phyloP scores from a whole-genome alignment of 1,139 yeast species.

The Pichia kudriavzevii region DNA sequence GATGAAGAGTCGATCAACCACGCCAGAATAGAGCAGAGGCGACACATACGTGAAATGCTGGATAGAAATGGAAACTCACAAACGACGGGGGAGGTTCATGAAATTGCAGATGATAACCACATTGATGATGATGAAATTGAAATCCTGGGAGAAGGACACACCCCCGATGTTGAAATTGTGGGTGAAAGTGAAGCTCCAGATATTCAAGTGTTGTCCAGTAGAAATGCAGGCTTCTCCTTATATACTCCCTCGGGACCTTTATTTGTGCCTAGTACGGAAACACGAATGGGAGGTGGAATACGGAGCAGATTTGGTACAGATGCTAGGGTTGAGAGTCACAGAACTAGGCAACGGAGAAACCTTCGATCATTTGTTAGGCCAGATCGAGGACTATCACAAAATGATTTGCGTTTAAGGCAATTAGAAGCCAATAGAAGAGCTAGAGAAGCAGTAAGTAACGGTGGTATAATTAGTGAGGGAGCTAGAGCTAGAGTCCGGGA shows the following conservation, averaged over 20 bases:
- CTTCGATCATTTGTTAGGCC: too few species aligned
- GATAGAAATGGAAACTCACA: too few species aligned
- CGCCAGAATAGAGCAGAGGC: constrained; percentile 5
- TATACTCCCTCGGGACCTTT: constrained; percentile 12
- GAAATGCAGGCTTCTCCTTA: constrained; percentile 6
- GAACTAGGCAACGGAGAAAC: too few species aligned
- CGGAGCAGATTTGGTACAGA: too few species aligned
- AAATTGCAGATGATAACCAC: constrained; percentile 8
- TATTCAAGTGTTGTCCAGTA: constrained; percentile 6
- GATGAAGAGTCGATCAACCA: constrained; percentile 5
- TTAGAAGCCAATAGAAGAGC: constrained; percentile 9
- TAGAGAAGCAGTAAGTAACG: constrained; percentile 7
- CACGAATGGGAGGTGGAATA: constrained; percentile 6
- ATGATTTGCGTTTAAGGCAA: constrained; percentile 8
- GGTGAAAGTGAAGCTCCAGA: constrained; percentile 16
- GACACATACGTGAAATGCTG: constrained; percentile 1
- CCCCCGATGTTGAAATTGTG: constrained; percentile 15
- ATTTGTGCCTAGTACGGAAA: constrained; percentile 8
- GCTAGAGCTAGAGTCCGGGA: too few species aligned
- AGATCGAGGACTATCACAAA: too few species aligned
- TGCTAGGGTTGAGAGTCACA: neutral
- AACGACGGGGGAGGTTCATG: too few species aligned
- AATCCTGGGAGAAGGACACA: constrained; percentile 14
- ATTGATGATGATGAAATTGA: constrained; percentile 19
- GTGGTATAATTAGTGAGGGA: neutral